Percentiles rank a stretch among this genome's conserved stretches.
These are phyloP conservation scores for Piloderma croceum DNA, from an alignment of 768 basidiomycete species.

Conservation along the genomic window DNA sequence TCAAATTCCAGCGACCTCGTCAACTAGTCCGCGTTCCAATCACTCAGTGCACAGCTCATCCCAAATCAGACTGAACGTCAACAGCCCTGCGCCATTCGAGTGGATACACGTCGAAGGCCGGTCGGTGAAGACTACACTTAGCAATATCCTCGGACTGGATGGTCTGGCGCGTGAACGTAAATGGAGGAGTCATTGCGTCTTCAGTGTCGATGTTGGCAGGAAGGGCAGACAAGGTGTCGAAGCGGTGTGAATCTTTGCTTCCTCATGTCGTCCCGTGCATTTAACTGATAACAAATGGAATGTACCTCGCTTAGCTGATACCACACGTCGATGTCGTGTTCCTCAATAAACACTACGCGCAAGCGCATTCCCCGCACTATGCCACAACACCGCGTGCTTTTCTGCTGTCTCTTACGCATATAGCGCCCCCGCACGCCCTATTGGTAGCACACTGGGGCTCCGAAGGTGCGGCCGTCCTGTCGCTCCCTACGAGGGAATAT, in stretches of 20 bases:
- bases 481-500: slow-evolving; percentile 78
- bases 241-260: slow-evolving; percentile 47
- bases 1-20: slow-evolving; percentile 23
- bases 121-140: slow-evolving; percentile 71
- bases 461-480: slow-evolving; percentile 76
- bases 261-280: background rate
- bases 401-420: slow-evolving; percentile 63
- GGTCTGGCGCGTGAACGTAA: slow-evolving; percentile 78
- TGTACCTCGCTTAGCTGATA: slow-evolving; percentile 51
- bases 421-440: slow-evolving; percentile 67
- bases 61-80: slow-evolving; percentile 35
- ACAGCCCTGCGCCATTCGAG: slow-evolving; percentile 74
- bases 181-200: slow-evolving; percentile 78
- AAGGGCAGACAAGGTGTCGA: slow-evolving; percentile 73
- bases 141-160: slow-evolving; percentile 73
- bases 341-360: slow-evolving; percentile 66
- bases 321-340: slow-evolving; percentile 83
- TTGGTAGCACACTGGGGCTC: slow-evolving; percentile 79
- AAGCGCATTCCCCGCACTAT: slow-evolving; percentile 52
- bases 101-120: slow-evolving; percentile 86
- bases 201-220: slow-evolving; percentile 75
- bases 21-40: slow-evolving; percentile 31
- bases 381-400: slow-evolving; percentile 68
- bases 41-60: slow-evolving; percentile 28
- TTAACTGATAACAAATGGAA: slow-evolving; percentile 4